A percentile compares a stretch with the other conserved stretches of the same genome.
These are phyloP conservation scores for Xylariaceae sp. DNA, from an alignment of 2,329 filamentous ascomycete genomes.

Conservation along the genomic window DNA sequence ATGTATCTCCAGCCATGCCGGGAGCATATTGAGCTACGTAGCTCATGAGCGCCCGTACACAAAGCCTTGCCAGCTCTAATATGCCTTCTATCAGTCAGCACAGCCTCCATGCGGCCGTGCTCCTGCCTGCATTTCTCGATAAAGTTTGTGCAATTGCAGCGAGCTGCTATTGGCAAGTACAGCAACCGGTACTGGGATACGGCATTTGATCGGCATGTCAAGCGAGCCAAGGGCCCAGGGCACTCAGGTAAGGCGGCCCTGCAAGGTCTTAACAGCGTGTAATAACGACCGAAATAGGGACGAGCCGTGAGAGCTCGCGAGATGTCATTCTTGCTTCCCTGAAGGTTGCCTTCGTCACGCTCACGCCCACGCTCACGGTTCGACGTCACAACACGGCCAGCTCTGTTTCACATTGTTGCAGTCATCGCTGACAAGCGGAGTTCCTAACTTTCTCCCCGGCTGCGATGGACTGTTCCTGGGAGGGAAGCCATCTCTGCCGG, in stretches of 20 bases:
- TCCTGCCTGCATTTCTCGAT: neutral
- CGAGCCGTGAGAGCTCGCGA: conserved; percentile 8
- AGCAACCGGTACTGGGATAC: conserved; percentile 1
- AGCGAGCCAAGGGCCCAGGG: neutral
- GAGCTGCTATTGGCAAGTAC: neutral
- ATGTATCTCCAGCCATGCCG: too few species aligned
- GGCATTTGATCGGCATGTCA: neutral
- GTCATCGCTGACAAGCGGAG: too few species aligned
- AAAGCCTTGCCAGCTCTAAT: neutral
- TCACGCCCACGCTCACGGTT: neutral
- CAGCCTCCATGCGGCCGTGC: neutral
- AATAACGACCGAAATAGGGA: conserved; percentile 19
- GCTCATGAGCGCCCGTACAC: too few species aligned
- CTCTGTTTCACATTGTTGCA: too few species aligned
- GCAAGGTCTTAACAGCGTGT: conserved; percentile 9
- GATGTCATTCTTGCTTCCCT: neutral
- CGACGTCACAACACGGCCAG: conserved; percentile 1
- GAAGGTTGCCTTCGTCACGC: too few species aligned
- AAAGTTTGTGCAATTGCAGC: neutral
- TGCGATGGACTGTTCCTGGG: too few species aligned
- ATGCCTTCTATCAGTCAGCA: conserved; percentile 8
- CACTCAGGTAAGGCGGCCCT: conserved; percentile 12
- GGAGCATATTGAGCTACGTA: too few species aligned
- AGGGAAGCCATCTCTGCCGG: too few species aligned
- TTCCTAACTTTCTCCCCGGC: too few species aligned